Conservation (phyloP, 371 early-diverging fungal species). For the Mortierella sp. region DNA sequence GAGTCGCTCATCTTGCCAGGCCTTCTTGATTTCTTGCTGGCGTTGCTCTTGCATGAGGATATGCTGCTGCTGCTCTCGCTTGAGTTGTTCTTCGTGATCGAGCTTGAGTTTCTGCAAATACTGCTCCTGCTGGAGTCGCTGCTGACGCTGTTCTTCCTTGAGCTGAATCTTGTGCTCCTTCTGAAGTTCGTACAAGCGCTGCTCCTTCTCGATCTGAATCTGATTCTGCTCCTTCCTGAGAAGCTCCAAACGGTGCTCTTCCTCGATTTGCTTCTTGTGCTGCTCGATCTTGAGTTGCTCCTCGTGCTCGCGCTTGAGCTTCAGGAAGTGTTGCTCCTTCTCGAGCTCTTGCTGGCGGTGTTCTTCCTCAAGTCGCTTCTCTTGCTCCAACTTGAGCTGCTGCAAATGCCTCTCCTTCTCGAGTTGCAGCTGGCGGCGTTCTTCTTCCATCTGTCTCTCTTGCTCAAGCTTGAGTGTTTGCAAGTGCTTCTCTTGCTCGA, state of each 20-base stretch:
- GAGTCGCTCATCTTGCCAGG: background rate
- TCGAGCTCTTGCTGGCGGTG: background rate
- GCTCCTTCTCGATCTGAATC: background rate
- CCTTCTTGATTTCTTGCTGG: background rate
- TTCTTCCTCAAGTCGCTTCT: background rate
- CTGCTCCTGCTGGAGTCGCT: background rate
- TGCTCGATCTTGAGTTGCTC: background rate
- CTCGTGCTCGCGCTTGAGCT: slow-evolving; percentile 1
- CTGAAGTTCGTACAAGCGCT: background rate
- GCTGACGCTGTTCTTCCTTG: background rate
- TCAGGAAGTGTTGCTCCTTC: background rate
- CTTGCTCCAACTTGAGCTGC: background rate
- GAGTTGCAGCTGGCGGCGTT: background rate
- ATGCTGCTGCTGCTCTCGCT: background rate
- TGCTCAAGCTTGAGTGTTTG: background rate
- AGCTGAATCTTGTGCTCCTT: slow-evolving; percentile 1
- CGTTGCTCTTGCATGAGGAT: background rate
- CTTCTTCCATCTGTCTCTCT: background rate
- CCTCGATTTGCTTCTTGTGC: background rate
- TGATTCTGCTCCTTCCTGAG: background rate
- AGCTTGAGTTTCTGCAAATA: background rate
- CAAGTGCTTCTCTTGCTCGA: background rate
- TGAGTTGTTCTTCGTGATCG: background rate
- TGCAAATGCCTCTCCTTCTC: slow-evolving; percentile 1
- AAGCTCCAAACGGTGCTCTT: background rate